A percentile compares a stretch with the other conserved stretches of the same genome.
These are phyloP conservation scores for Tulasnella calospora DNA, from an alignment of 768 basidiomycete species.

Conservation along the genomic window DNA sequence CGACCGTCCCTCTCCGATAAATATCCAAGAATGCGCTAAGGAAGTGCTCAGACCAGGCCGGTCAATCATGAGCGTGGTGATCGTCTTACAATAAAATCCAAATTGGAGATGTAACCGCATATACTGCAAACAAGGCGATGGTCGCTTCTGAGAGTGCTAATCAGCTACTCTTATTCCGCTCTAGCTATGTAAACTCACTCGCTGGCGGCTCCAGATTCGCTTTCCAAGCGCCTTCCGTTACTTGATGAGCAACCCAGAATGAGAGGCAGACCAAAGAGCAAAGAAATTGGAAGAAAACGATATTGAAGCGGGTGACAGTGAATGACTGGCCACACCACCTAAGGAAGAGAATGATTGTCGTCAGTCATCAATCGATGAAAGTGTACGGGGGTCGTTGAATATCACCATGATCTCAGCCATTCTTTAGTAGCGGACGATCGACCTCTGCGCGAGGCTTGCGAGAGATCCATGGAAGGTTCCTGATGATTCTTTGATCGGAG, in stretches of 20 bases:
- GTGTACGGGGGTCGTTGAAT: not conserved
- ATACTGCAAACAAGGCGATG: not conserved
- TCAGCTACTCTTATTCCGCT: not conserved
- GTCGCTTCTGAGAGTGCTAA: not conserved
- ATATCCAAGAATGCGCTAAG: slow-evolving; percentile 15
- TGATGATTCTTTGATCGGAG: not conserved
- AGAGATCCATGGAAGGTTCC: not conserved
- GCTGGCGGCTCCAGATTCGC: not conserved
- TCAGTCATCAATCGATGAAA: not conserved
- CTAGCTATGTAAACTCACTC: not conserved
- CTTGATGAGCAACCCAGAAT: slow-evolving; percentile 20
- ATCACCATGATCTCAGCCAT: not conserved
- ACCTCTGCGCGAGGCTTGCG: not conserved
- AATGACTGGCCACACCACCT: slow-evolving; percentile 17
- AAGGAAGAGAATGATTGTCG: not conserved
- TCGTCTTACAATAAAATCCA: slow-evolving; percentile 8
- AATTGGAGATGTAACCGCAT: not conserved
- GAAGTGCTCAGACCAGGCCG: not conserved
- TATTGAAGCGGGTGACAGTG: slow-evolving; percentile 15
- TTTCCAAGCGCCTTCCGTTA: slow-evolving; percentile 3
- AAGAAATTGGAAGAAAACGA: slow-evolving; percentile 1
- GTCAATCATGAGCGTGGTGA: not conserved
- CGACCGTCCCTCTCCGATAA: slow-evolving; percentile 9
- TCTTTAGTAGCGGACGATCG: not conserved
- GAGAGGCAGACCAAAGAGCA: not conserved